Base-by-base conservation (phyloP, 2,329 filamentous ascomycete species). In the Ceratocystis albifundus region DNA sequence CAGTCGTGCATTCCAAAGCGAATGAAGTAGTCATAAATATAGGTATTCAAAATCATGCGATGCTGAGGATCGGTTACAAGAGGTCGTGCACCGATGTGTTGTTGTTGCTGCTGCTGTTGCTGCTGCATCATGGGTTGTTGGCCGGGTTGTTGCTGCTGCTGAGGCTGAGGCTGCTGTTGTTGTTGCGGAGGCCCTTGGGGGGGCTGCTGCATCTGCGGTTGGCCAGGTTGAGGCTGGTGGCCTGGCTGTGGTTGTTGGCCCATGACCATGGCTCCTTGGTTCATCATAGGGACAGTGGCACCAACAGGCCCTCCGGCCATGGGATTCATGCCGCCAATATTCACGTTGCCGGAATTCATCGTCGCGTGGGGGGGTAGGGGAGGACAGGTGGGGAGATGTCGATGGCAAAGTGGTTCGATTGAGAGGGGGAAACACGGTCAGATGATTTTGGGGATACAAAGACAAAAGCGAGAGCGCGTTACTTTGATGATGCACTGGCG, bases 1-100 rank as follows among this genome's bases (percentile, higher is more conserved):
- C 89, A 88, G 70, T 94, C 89, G 73, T 84, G 88, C 82, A 96
- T 90, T 71, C 86, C 83, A 75, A 90, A 88, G 72, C 89, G 90
- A 70, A 96, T 80, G 70, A 97, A 93, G 75, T 94, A 93, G 73
- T 94, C 89, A 80, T 93, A 94, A 70, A 94, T 94, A 75, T 92
- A 92, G 22, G 89, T 93, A 77, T 93, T 92, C 64, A 94, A 81
- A 68, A 85, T 77, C 62, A 80, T 77, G 70, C 82, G 83, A 70
- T 78, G 79, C 70, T 78, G 79, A 68, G 74, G 75, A 62, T 80
- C 78, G 70, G 76, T 78, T 68, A 75, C 55, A 15, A 67, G 59
- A n/a, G 65, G 50, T 20, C 44, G 64, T 41, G 57, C 66, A 36
- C 36, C 75, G 70, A 75, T 77, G 69, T 77, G 75, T 67, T 78